phyloP scores from a whole-genome alignment of 2,329 filamentous ascomycete genomes.

The Alternaria sp. region DNA sequence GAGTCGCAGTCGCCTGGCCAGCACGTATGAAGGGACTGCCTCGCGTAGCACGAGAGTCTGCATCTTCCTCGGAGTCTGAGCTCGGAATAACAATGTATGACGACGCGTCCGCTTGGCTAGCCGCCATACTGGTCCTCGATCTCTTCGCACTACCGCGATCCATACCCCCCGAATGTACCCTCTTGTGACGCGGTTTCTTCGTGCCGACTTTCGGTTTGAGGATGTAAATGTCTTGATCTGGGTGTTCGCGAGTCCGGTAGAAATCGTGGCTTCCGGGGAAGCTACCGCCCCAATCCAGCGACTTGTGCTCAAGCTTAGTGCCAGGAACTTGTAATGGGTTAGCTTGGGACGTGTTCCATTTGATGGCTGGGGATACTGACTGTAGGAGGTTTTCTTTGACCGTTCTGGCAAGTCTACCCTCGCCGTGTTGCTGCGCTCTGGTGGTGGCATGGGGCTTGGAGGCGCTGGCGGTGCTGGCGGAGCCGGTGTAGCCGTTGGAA shows the following conservation, averaged over 20 bases:
- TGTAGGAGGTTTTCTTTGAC: no score
- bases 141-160: background rate
- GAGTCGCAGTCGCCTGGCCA: no score
- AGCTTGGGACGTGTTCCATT: no score
- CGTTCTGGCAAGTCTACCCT: no score
- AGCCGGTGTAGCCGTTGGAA: background rate
- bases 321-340: background rate
- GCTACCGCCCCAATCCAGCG: background rate
- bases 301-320: background rate
- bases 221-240: background rate
- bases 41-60: no score
- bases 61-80: no score
- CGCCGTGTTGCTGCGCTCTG: no score
- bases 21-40: no score
- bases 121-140: no score
- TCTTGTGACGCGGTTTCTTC: background rate
- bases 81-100: background rate
- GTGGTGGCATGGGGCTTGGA: background rate
- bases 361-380: no score
- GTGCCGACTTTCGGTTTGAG: background rate
- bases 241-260: background rate
- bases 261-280: background rate
- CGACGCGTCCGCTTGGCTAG: no score
- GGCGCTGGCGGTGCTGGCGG: background rate
- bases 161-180: no score